Evolutionary conservation across 371 early-diverging fungal genomes (phyloP).

Genomic region (Mucor circinelloides): DNA sequence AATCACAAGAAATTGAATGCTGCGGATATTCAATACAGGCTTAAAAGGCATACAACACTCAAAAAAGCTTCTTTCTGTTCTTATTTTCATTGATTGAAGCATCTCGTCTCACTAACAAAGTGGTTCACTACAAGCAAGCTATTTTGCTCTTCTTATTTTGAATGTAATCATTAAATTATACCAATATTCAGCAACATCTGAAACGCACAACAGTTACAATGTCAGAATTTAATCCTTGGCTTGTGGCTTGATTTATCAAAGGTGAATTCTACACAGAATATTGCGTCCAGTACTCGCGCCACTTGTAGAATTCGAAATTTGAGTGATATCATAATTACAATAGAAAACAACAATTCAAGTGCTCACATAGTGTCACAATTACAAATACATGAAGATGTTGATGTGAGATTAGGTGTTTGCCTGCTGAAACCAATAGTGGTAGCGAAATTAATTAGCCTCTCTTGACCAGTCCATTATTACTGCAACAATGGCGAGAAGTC

Average conservation of each 20-base stretch:
- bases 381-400: not conserved
- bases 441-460: no score
- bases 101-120: not conserved
- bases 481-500: no score
- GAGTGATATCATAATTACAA: not conserved
- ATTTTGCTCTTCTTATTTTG: no score
- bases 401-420: not conserved
- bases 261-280: not conserved
- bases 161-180: no score
- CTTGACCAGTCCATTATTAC: no score
- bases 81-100: not conserved
- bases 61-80: not conserved
- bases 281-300: not conserved
- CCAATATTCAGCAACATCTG: not conserved
- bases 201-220: not conserved
- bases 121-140: no score
- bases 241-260: not conserved
- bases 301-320: not conserved
- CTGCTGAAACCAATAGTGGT: no score
- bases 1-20: no score
- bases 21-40: no score
- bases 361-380: not conserved
- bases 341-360: not conserved
- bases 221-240: not conserved
- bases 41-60: no score